These are phyloP conservation scores for Geotrichum klebahnii DNA, from an alignment of 1,139 yeast species.

Conservation along the genomic window DNA sequence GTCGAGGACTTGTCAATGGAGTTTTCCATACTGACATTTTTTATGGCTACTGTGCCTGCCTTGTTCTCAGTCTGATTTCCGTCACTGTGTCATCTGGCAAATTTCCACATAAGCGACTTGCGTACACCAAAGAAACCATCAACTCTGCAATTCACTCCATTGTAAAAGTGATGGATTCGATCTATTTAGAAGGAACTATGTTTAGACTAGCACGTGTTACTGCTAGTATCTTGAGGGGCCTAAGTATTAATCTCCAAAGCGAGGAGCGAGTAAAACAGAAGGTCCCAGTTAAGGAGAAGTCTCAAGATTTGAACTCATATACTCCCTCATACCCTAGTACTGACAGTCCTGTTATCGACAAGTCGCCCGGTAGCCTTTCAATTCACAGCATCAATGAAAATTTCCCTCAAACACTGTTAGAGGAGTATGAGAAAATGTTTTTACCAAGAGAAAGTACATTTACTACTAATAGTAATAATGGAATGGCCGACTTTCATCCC, in stretches of 20 bases:
- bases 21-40: constrained; percentile 21
- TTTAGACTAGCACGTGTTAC: constrained; percentile 21
- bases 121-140: constrained; percentile 16
- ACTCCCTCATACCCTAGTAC: background rate
- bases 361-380: background rate
- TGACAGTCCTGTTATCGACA: background rate
- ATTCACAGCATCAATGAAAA: constrained; percentile 3
- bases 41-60: constrained; percentile 21
- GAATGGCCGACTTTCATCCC: constrained; percentile 4
- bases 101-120: constrained; percentile 14
- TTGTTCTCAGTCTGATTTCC: constrained; percentile 20
- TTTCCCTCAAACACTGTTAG: constrained; percentile 15
- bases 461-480: background rate
- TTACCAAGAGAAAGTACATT: constrained; percentile 10
- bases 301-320: background rate
- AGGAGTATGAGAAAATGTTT: constrained; percentile 18
- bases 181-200: constrained; percentile 21
- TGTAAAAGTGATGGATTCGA: constrained; percentile 19
- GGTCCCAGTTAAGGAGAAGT: background rate
- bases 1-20: constrained; percentile 16
- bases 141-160: constrained; percentile 17
- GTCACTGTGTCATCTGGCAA: constrained; percentile 20
- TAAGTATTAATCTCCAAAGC: constrained; percentile 17
- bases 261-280: background rate
- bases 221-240: constrained; percentile 20